phyloP scores from a whole-genome alignment of 176 grass and related monocot genomes.

The Hyparrhenia diplandra region DNA sequence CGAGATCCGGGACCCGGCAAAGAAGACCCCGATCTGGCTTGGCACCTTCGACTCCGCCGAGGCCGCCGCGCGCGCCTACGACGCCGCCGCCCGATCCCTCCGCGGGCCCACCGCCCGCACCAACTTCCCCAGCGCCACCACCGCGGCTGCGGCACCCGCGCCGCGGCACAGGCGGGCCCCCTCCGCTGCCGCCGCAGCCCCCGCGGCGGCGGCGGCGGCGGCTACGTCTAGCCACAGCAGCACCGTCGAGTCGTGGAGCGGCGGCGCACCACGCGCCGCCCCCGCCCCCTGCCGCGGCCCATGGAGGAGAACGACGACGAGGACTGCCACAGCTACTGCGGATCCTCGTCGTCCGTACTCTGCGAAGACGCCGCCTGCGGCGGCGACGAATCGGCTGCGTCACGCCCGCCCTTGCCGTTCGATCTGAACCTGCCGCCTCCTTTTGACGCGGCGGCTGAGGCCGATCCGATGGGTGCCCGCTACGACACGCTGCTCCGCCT shows the following conservation, averaged over 20 bases:
- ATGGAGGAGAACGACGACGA: slow-evolving; percentile 32
- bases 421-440: slow-evolving; percentile 80
- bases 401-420: slow-evolving; percentile 51
- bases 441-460: slow-evolving; percentile 29
- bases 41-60: slow-evolving; percentile 83
- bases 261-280: slow-evolving; percentile 33
- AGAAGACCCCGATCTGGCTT: slow-evolving; percentile 79
- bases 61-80: slow-evolving; percentile 80
- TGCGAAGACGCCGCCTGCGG: slow-evolving; percentile 50
- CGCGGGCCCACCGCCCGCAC: slow-evolving; percentile 61
- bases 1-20: slow-evolving; percentile 82
- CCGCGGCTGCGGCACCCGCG: background rate
- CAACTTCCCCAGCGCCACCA: slow-evolving; percentile 44
- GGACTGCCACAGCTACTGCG: slow-evolving; percentile 70
- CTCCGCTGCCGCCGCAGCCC: background rate
- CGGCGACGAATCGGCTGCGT: slow-evolving; percentile 39
- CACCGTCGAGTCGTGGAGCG: slow-evolving; percentile 78
- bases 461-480: slow-evolving; percentile 55
- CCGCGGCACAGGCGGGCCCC: background rate
- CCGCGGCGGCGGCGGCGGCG: background rate
- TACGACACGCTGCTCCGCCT: slow-evolving; percentile 55
- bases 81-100: slow-evolving; percentile 57
- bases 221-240: slow-evolving; percentile 81
- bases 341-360: slow-evolving; percentile 67
- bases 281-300: background rate